Evolutionary conservation across 1,139 yeast species (phyloP), one percentile per base, ranked within the genome.

Genomic region (Pichia sp.): DNA sequence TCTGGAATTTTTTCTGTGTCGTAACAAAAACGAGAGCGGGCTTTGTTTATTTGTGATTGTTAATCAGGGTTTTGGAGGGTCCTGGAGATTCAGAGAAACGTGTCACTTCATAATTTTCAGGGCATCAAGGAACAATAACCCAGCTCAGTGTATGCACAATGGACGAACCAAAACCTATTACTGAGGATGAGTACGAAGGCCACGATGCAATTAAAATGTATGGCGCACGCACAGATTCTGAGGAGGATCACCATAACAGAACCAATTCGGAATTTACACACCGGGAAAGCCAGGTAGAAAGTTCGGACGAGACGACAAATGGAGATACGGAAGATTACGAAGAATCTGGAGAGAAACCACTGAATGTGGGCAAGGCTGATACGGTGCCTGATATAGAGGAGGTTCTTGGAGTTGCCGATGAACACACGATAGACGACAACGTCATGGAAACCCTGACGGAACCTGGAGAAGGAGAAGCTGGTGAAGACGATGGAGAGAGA

Each of bases 201-300:
- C 42, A 43, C 23, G 44, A 43, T 25, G 26, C 44, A 6, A 21
- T 47, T 44, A 44, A 47, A 12, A 22, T 46, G 16, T 50, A 46
- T 16, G 43, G 45, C 8, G 40, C 44, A 4, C 45, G 26, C n/a
- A 42, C 45, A 26, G 45, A 42, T 9, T 9, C 45, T 10, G 34
- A 42, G n/a, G 37, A 31, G 18, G n/a, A n/a, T n/a, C 37, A 31
- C 6, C 37, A 13, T n/a, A 31, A 31, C 37, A 31, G 18, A n/a
- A 31, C 37, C 37, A 18, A n/a, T 31, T 31, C 16, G 6, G 37
- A 31, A 31, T n/a, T 12, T 25, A 9, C 28, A 31, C 37, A 31
- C 18, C n/a, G 16, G 18, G 37, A 31, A n/a, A n/a, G 37, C 16
- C 10, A n/a, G 37, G 37, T 13, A 6, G 37, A 31, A n/a, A 6